These are phyloP conservation scores for Cupressus sempervirens DNA, from an alignment of 75 land plant genomes.

Conservation along the genomic window DNA sequence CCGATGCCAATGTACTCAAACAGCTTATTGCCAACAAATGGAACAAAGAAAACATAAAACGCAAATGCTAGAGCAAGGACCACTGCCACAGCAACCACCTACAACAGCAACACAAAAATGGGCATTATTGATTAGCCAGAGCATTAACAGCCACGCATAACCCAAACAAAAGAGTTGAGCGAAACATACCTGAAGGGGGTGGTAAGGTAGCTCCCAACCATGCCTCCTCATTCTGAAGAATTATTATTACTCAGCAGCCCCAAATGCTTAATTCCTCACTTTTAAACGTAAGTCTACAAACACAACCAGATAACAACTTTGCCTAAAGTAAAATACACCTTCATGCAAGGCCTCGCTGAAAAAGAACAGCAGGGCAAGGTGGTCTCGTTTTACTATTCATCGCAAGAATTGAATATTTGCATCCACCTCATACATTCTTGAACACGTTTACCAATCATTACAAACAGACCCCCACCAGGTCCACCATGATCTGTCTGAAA, in stretches of 20 bases:
- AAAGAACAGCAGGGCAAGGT: background rate
- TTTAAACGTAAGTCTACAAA: background rate
- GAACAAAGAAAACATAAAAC: slow-evolving; percentile 92
- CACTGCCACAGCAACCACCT: slow-evolving; percentile 96
- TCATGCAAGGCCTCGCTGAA: background rate
- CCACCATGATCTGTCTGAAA: slow-evolving; percentile 11
- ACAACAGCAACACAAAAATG: slow-evolving; percentile 10
- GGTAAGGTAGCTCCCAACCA: slow-evolving; percentile 99
- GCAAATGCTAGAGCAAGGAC: slow-evolving; percentile 88
- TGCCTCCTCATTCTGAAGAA: slow-evolving; percentile 76
- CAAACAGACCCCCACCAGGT: background rate
- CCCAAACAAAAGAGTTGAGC: background rate
- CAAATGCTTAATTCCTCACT: background rate
- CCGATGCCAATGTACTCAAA: slow-evolving; percentile 64
- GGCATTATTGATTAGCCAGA: background rate
- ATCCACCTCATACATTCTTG: background rate
- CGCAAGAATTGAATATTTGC: background rate
- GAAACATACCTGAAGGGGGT: slow-evolving; percentile 82
- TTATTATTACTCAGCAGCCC: background rate
- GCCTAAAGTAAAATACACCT: background rate
- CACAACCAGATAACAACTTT: background rate
- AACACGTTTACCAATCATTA: slow-evolving; percentile 14
- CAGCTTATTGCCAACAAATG: slow-evolving; percentile 73
- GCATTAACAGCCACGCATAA: background rate
- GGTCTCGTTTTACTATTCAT: background rate